These are phyloP conservation scores for Fusarium penzigii DNA, from an alignment of 2,329 filamentous ascomycete genomes.

Conservation along the genomic window DNA sequence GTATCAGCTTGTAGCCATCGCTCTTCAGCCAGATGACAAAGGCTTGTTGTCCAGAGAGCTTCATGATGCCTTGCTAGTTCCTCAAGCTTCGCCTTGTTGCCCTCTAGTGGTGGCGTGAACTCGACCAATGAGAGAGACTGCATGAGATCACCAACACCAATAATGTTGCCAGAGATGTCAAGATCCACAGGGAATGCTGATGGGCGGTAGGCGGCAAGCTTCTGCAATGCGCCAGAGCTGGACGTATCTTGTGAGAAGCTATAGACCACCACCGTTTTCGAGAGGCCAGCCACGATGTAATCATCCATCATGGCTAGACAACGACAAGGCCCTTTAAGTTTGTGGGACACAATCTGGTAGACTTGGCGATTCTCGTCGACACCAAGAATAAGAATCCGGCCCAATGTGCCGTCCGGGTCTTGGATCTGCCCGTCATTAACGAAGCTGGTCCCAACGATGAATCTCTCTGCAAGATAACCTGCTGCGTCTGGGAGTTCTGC, in stretches of 20 bases:
- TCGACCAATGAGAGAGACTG: constrained; percentile 84
- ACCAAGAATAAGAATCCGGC: constrained; percentile 83
- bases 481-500: constrained; percentile 65
- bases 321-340: constrained; percentile 78
- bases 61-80: constrained; percentile 82
- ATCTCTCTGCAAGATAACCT: constrained; percentile 68
- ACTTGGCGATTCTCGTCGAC: constrained; percentile 74
- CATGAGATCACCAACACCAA: constrained; percentile 90
- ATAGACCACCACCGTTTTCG: constrained; percentile 75
- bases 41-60: constrained; percentile 78
- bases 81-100: constrained; percentile 61
- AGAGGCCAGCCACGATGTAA: constrained; percentile 81
- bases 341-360: constrained; percentile 68
- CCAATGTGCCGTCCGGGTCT: constrained; percentile 52
- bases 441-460: constrained; percentile 88
- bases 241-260: constrained; percentile 57
- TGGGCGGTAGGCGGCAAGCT: constrained; percentile 75
- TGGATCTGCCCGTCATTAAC: constrained; percentile 60
- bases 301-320: constrained; percentile 73
- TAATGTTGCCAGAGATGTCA: constrained; percentile 69
- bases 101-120: constrained; percentile 60
- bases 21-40: constrained; percentile 70
- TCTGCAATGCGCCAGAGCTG: constrained; percentile 61
- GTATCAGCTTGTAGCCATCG: constrained; percentile 83
- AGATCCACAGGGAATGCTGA: constrained; percentile 84